Evolutionary conservation across 2,329 filamentous ascomycete genomes (phyloP), one percentile per base, ranked within the genome.

Genomic region (Apiospora rasikravindrae): DNA sequence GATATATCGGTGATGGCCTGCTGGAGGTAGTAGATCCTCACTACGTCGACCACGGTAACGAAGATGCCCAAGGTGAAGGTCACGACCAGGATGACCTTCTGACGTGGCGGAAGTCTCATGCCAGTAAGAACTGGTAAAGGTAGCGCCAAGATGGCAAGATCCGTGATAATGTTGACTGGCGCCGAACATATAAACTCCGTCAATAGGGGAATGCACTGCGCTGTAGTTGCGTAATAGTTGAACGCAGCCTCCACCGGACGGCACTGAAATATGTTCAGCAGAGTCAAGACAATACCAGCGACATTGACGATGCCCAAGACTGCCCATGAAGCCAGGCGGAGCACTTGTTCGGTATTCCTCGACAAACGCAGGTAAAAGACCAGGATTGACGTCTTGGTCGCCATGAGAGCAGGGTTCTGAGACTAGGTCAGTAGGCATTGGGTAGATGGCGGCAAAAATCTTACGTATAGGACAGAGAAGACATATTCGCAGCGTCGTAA

Each of bases 261-360:
- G 81, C 96, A 98, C 83, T 98, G 95, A 75, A 97, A 94, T 75
- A 96, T 90, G 79, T 96, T 97, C 80, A 98, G 87, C 44, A 98
- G 88, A 0, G 95, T 97, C 75, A 98, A 86, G 19, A 95, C 93
- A 26, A 91, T 77, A 19, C 95, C 95, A 42, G 93, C 92, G 10
- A 91, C 80, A 78, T 96, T 97, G 80, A 98, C 94, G 29, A 97
- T 87, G 67, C 85, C 86, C 1, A 98, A 85, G 0, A 93, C 94
- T 5, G 88, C 86, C 85, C 95, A 95, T n/a, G 94, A 96, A n/a
- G 92, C 91, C 82, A 92, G 89, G 73, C 93, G 90, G 75, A 98
- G 92, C 69, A 95, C 86, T 74, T 90, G 90, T 76, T 97, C 91
- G 0, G 89, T 91, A 73, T 94, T 93, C 77, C 92, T 92, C 37